Conservation (phyloP, 2,329 filamentous ascomycete species). For the Knoxdaviesia proteae region DNA sequence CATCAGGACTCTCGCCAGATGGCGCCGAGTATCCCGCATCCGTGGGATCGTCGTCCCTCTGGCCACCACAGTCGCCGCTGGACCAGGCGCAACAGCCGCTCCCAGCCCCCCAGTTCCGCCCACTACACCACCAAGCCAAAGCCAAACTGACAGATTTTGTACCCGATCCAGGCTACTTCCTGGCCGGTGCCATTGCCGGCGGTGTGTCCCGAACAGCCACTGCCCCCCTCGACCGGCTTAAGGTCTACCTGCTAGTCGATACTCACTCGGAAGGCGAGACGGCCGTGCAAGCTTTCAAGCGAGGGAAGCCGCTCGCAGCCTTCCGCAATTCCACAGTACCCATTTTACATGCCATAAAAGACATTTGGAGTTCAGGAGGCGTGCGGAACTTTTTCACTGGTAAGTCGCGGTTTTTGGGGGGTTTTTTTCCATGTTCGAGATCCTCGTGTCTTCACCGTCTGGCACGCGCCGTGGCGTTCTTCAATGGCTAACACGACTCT, state of each 20-base stretch:
- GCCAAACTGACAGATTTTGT: constrained; percentile 42
- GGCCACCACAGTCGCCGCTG: too few species aligned
- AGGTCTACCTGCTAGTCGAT: constrained; percentile 92
- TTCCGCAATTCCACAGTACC: constrained; percentile 46
- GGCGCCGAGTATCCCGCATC: too few species aligned
- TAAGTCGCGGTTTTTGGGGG: constrained; percentile 22
- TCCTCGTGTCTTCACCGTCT: constrained; percentile 1
- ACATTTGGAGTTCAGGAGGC: constrained; percentile 71
- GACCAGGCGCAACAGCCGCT: too few species aligned
- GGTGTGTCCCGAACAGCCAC: constrained; percentile 90
- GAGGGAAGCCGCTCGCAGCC: constrained; percentile 44
- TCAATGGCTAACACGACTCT: background rate
- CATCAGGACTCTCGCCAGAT: too few species aligned
- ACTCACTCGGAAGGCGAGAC: constrained; percentile 34
- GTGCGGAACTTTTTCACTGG: constrained; percentile 82
- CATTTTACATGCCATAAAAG: constrained; percentile 50
- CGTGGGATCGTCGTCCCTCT: too few species aligned
- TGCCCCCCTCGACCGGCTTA: constrained; percentile 85
- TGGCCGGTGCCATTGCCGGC: constrained; percentile 85
- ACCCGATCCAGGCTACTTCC: constrained; percentile 88
- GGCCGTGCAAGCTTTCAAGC: constrained; percentile 44
- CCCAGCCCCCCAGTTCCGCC: constrained; percentile 6
- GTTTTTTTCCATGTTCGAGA: background rate
- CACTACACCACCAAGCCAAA: constrained; percentile 6
- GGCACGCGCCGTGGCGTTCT: background rate